phyloP scores from a whole-genome alignment of 768 basidiomycete genomes.

The Phaeotremella fagi region DNA sequence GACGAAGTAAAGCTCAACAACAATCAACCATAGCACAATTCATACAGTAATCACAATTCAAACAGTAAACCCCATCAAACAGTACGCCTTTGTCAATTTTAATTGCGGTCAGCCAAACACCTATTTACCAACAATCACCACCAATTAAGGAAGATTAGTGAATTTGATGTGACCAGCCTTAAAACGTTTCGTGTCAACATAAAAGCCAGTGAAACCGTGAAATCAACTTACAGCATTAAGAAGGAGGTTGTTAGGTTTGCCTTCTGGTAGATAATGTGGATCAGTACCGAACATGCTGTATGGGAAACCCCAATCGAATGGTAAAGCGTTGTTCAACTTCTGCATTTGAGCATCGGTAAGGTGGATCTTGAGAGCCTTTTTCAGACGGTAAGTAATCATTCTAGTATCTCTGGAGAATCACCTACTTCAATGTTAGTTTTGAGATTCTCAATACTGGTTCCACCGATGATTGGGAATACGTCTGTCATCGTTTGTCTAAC shows the following conservation, averaged over 20 bases:
- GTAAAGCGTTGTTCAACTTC: conserved; percentile 29
- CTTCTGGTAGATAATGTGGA: conserved; percentile 11
- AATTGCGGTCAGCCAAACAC: too few species aligned
- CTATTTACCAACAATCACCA: too few species aligned
- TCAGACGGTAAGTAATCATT: background rate
- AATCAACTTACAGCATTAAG: conserved; percentile 8
- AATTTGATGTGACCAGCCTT: conserved; percentile 9
- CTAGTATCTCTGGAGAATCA: background rate
- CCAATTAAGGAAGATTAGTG: too few species aligned
- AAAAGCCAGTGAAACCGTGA: background rate
- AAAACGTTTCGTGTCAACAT: too few species aligned
- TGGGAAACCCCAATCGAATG: conserved; percentile 29
- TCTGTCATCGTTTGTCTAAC: conserved; percentile 29
- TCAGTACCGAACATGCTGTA: conserved; percentile 11
- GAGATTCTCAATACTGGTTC: conserved; percentile 34
- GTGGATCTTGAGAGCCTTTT: conserved; percentile 19
- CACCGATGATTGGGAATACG: conserved; percentile 41
- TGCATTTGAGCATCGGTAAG: conserved; percentile 33
- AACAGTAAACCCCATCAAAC: too few species aligned
- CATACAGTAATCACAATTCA: too few species aligned
- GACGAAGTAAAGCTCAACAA: too few species aligned
- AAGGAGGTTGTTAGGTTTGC: conserved; percentile 2
- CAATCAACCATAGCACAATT: too few species aligned
- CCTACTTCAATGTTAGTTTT: conserved; percentile 20
- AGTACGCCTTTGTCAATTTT: too few species aligned